Conservation (phyloP, 2,329 filamentous ascomycete genomes). For the Colletotrichum eleusines region DNA sequence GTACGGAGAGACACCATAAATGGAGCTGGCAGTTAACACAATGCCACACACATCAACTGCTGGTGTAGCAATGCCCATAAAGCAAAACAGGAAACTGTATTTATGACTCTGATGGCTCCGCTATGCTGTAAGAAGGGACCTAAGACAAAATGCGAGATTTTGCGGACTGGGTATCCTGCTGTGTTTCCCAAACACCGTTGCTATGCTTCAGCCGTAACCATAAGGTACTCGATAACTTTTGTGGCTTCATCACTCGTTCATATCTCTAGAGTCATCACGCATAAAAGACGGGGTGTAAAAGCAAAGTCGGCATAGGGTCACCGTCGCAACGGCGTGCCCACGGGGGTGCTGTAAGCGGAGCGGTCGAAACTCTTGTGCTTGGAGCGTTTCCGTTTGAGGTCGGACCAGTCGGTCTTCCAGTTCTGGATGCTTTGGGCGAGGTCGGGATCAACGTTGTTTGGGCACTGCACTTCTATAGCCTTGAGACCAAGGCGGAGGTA, state of each 20-base stretch:
- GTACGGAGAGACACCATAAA: not conserved
- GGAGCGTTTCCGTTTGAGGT: slow-evolving; percentile 61
- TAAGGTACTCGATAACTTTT: slow-evolving; percentile 34
- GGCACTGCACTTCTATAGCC: slow-evolving; percentile 71
- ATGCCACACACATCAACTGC: not conserved
- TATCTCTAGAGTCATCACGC: slow-evolving; percentile 38
- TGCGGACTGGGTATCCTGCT: slow-evolving; percentile 37
- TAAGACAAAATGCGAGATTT: slow-evolving; percentile 37
- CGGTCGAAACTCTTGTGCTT: slow-evolving; percentile 39
- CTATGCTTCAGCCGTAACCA: slow-evolving; percentile 40
- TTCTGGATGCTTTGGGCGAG: slow-evolving; percentile 69
- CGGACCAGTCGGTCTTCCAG: slow-evolving; percentile 72
- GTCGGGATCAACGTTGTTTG: slow-evolving; percentile 65
- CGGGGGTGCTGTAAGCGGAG: slow-evolving; percentile 37
- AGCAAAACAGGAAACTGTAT: slow-evolving; percentile 22
- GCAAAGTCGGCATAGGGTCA: slow-evolving; percentile 34
- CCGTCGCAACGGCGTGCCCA: slow-evolving; percentile 37
- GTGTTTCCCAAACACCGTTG: slow-evolving; percentile 36
- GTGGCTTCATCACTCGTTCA: slow-evolving; percentile 41
- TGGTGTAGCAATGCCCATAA: not conserved
- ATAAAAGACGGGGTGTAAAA: slow-evolving; percentile 35
- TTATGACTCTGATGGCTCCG: slow-evolving; percentile 29
- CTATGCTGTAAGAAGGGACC: slow-evolving; percentile 28
- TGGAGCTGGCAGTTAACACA: not conserved
- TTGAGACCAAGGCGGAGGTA: slow-evolving; percentile 73